Conservation (phyloP, 2,329 filamentous ascomycete species). For the Fusarium vanettenii region DNA sequence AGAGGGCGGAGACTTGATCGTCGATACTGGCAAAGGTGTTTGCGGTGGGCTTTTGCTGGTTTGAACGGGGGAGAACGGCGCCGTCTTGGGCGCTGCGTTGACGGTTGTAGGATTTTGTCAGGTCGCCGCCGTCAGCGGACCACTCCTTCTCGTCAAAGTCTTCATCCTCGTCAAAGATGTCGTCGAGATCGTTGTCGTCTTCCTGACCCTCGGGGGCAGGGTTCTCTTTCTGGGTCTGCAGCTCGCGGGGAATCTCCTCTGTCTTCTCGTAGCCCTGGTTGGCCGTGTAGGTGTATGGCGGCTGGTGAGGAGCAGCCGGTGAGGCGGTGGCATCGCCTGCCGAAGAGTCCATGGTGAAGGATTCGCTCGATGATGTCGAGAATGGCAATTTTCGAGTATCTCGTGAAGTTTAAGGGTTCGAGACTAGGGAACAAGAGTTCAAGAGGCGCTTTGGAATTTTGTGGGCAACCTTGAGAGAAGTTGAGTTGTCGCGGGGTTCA, state of each 20-base stretch:
- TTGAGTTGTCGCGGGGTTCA: conserved; percentile 37
- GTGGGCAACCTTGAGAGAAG: conserved; percentile 36
- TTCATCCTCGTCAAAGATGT: conserved; percentile 57
- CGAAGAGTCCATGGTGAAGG: conserved; percentile 26
- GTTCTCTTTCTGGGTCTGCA: conserved; percentile 45
- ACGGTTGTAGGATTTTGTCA: conserved; percentile 90
- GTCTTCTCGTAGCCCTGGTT: conserved; percentile 58
- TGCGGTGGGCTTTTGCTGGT: conserved; percentile 80
- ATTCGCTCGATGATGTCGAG: neutral
- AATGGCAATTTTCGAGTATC: conserved; percentile 4
- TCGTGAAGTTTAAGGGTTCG: neutral
- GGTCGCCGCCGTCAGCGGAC: conserved; percentile 70
- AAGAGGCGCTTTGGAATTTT: conserved; percentile 34
- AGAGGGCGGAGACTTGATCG: conserved; percentile 87
- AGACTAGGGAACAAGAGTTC: conserved; percentile 3
- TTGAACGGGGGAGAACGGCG: conserved; percentile 74
- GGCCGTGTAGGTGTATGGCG: conserved; percentile 57
- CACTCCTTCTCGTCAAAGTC: conserved; percentile 74
- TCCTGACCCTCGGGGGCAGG: conserved; percentile 35
- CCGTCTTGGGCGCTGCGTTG: conserved; percentile 73
- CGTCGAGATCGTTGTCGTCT: conserved; percentile 40
- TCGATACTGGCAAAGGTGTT: conserved; percentile 86
- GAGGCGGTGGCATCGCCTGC: conserved; percentile 39
- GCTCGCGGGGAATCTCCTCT: conserved; percentile 48
- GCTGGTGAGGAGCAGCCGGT: conserved; percentile 57